Percentiles rank a stretch among this genome's conserved stretches.
Conservation (phyloP, 176 grass and related monocot species). For the Avena insularis region DNA sequence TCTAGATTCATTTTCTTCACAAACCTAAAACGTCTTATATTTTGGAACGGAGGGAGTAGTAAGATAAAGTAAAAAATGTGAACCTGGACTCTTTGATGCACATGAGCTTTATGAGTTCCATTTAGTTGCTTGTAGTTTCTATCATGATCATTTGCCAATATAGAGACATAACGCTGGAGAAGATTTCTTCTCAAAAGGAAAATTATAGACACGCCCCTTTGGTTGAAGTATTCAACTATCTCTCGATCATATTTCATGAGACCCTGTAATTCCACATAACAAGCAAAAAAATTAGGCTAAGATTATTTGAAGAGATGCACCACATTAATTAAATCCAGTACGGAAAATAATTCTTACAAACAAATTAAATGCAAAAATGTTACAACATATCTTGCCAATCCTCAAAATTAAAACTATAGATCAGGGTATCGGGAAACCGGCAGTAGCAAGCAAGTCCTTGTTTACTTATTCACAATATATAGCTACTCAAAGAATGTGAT, state of each 20-base stretch:
- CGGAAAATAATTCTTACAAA: not conserved
- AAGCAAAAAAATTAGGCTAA: not conserved
- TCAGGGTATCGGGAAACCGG: not conserved
- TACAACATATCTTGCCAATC: not conserved
- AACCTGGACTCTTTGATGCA: slow-evolving; percentile 71
- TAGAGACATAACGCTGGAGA: slow-evolving; percentile 79
- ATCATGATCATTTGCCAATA: slow-evolving; percentile 85
- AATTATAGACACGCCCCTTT: slow-evolving; percentile 77
- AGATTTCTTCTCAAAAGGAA: slow-evolving; percentile 93
- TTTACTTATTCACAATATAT: not conserved
- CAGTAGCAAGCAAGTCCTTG: not conserved
- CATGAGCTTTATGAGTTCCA: slow-evolving; percentile 85
- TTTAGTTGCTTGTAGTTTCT: slow-evolving; percentile 75
- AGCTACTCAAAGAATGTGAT: not conserved
- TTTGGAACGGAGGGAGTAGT: not conserved
- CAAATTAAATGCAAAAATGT: not conserved
- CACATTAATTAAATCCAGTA: not conserved
- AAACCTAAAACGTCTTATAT: no score
- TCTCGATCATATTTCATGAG: slow-evolving; percentile 79
- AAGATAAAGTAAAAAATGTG: slow-evolving; percentile 17
- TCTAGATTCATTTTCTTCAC: no score
- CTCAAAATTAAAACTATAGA: not conserved
- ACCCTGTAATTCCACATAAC: slow-evolving; percentile 57
- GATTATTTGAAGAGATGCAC: slow-evolving; percentile 12
- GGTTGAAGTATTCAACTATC: slow-evolving; percentile 82